Percentiles rank a stretch among this genome's conserved stretches.
These are phyloP conservation scores for Beauveria bassiana DNA, from an alignment of 2,329 filamentous ascomycete species.

Conservation along the genomic window DNA sequence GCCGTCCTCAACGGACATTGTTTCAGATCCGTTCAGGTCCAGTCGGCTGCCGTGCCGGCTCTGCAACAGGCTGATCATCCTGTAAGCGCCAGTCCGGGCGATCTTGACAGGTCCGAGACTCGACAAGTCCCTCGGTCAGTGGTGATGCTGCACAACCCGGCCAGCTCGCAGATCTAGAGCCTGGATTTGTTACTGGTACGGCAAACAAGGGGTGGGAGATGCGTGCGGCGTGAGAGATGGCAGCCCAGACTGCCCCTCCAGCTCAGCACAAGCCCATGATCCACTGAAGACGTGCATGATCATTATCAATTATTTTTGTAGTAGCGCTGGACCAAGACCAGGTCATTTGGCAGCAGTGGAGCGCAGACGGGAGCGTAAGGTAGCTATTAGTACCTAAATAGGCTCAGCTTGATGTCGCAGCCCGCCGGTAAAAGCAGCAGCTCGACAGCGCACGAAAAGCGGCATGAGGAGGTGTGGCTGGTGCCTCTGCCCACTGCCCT, in stretches of 20 bases:
- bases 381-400: neutral
- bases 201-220: neutral
- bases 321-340: neutral
- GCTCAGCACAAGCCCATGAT: neutral
- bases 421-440: constrained; percentile 4
- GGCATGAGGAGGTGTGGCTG: constrained; percentile 8
- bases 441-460: neutral
- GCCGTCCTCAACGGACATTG: neutral
- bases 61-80: neutral
- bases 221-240: neutral
- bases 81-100: neutral
- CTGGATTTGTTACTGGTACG: neutral
- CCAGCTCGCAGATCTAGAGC: constrained; percentile 1
- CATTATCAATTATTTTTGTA: neutral
- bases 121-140: neutral
- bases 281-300: neutral
- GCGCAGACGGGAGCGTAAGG: neutral
- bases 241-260: neutral
- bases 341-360: neutral
- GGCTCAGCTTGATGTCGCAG: neutral
- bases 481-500: neutral
- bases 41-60: neutral
- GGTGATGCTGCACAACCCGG: neutral
- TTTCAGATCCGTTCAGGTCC: neutral
- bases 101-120: neutral